phyloP scores from a whole-genome alignment of 306 rosid genomes.

The Medicago arabica region DNA sequence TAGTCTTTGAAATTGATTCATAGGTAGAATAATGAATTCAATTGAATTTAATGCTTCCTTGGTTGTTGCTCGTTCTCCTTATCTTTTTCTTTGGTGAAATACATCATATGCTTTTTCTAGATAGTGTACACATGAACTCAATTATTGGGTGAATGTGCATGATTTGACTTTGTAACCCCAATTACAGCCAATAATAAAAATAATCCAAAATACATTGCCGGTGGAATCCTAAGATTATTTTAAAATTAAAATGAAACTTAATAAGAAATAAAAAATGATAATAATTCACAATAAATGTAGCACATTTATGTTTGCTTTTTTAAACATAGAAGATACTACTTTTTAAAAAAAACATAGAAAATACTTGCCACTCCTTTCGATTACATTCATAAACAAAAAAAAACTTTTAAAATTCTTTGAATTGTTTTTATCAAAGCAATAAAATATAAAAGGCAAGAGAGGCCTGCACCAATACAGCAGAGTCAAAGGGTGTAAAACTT shows the following conservation, averaged over 20 bases:
- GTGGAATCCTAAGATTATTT: conserved; percentile 32
- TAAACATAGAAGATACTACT: too few species aligned
- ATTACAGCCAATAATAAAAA: background rate
- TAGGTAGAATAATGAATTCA: too few species aligned
- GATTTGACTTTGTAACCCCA: conserved; percentile 7
- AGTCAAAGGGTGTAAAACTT: too few species aligned
- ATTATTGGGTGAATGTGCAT: background rate
- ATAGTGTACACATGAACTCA: background rate
- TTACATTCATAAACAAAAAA: too few species aligned
- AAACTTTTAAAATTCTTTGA: too few species aligned
- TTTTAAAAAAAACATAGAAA: too few species aligned
- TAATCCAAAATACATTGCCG: conserved; percentile 48
- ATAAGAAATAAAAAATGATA: background rate
- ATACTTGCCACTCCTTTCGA: too few species aligned
- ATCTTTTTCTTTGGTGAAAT: background rate
- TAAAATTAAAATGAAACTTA: background rate
- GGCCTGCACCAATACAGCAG: too few species aligned
- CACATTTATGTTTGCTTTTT: background rate
- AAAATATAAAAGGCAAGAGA: too few species aligned
- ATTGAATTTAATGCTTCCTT: too few species aligned
- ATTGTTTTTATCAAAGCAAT: too few species aligned
- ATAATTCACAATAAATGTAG: background rate
- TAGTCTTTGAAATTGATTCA: too few species aligned
- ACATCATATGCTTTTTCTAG: background rate
- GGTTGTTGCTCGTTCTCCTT: background rate